phyloP scores from a whole-genome alignment of 1,284 basidiomycete species.

The Puccinia horiana region DNA sequence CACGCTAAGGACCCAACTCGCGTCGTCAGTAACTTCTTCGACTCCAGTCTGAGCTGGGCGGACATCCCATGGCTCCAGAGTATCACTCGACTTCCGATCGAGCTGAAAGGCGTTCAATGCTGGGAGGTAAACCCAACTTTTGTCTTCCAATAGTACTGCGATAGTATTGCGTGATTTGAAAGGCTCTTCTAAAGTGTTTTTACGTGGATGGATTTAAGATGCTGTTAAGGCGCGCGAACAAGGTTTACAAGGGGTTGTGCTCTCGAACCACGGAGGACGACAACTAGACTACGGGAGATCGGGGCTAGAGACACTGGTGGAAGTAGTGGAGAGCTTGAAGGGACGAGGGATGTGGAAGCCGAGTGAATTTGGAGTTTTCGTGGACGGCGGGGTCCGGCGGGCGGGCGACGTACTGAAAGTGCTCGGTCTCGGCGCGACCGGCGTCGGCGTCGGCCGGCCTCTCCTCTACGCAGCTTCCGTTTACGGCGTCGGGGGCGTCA shows the following conservation, averaged over 20 bases:
- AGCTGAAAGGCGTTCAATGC: constrained; percentile 88
- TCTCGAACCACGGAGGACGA: constrained; percentile 74
- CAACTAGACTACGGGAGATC: constrained; percentile 89
- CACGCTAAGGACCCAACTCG: constrained; percentile 86
- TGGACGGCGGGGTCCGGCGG: constrained; percentile 86
- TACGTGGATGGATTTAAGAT: no score
- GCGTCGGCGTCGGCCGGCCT: constrained; percentile 76
- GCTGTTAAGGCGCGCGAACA: constrained; percentile 82
- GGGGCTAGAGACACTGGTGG: constrained; percentile 83
- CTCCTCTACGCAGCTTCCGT: constrained; percentile 78
- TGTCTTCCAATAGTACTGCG: constrained; percentile 49
- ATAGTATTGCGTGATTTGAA: not conserved
- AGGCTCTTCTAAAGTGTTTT: no score
- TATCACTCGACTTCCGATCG: constrained; percentile 87
- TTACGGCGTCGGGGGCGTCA: constrained; percentile 73
- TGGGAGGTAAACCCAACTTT: constrained; percentile 86
- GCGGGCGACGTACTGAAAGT: constrained; percentile 85
- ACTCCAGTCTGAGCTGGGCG: constrained; percentile 81
- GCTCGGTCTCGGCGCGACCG: constrained; percentile 84
- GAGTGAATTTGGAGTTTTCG: constrained; percentile 77
- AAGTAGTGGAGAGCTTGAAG: constrained; percentile 76
- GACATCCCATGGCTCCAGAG: constrained; percentile 84
- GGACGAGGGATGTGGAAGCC: constrained; percentile 65
- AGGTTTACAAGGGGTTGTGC: constrained; percentile 77
- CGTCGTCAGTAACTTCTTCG: constrained; percentile 92